Percentiles rank a stretch among this genome's conserved stretches.
Conservation (phyloP, 495 filamentous ascomycete species). For the Tuber calosporum region DNA sequence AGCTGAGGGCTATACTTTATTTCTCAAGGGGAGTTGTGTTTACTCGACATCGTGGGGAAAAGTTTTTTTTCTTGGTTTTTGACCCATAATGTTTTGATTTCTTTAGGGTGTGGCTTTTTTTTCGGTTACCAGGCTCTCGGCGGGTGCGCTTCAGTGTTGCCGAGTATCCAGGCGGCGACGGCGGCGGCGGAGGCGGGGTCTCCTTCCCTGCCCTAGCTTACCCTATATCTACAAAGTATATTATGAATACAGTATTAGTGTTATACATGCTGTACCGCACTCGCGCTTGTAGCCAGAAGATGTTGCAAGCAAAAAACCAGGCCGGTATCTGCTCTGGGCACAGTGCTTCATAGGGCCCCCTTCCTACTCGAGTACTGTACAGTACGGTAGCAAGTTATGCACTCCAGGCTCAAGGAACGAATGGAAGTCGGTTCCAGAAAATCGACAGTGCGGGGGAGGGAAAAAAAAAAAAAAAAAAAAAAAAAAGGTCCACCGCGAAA, state of each 20-base stretch:
- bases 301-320: not conserved
- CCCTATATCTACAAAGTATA: not conserved
- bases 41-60: not conserved
- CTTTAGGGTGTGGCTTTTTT: not conserved
- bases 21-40: not conserved
- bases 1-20: not conserved
- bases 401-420: not conserved
- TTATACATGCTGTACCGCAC: too few relatives aligned
- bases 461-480: not conserved
- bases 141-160: not conserved
- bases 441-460: not conserved
- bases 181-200: not conserved
- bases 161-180: not conserved
- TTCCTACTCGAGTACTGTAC: not conserved
- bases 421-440: not conserved
- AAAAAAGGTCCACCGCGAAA: not conserved
- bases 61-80: not conserved
- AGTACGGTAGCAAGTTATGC: not conserved
- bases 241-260: too few relatives aligned
- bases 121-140: not conserved
- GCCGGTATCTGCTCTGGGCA: not conserved
- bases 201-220: not conserved
- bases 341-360: not conserved
- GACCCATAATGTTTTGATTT: not conserved
- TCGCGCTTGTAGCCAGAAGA: not conserved